phyloP scores from a whole-genome alignment of 352 stramenopile species.

The Phytopythium chamaehyphon region DNA sequence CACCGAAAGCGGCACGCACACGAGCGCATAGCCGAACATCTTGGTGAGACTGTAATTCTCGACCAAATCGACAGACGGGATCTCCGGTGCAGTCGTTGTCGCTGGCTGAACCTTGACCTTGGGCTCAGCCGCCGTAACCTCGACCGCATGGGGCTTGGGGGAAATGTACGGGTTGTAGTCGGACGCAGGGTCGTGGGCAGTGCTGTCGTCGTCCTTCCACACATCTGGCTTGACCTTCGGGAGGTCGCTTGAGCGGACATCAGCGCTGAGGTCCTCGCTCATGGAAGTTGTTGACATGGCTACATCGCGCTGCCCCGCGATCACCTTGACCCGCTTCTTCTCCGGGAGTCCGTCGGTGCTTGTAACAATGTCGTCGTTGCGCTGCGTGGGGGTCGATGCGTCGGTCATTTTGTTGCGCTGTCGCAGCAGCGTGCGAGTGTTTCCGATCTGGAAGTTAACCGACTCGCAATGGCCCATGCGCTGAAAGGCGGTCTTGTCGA shows the following conservation, averaged over 20 bases:
- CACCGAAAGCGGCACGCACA: constrained; percentile 50
- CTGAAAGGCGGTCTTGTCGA: constrained; percentile 53
- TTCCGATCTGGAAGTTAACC: constrained; percentile 84
- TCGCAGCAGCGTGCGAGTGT: constrained; percentile 77
- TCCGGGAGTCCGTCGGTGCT: constrained; percentile 54
- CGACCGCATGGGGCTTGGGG: constrained; percentile 40
- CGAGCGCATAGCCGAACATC: constrained; percentile 57
- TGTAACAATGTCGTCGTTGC: constrained; percentile 46
- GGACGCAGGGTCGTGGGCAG: constrained; percentile 18
- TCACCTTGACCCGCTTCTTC: constrained; percentile 78
- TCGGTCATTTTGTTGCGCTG: constrained; percentile 79
- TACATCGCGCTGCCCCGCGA: constrained; percentile 30
- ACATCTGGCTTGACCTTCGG: constrained; percentile 21
- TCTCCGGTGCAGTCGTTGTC: constrained; percentile 9
- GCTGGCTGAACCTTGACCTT: constrained; percentile 23
- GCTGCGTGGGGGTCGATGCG: constrained; percentile 9
- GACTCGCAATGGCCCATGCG: constrained; percentile 66
- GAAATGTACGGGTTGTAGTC: constrained; percentile 55
- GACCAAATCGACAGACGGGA: constrained; percentile 5
- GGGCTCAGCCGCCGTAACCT: constrained; percentile 13
- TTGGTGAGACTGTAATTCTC: constrained; percentile 56
- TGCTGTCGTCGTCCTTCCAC: constrained; percentile 29
- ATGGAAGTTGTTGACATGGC: constrained; percentile 32
- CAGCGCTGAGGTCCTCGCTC: constrained; percentile 21
- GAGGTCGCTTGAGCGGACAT: constrained; percentile 20